Conservation (phyloP, 768 basidiomycete genomes). For the Hypholoma sublateritium region DNA sequence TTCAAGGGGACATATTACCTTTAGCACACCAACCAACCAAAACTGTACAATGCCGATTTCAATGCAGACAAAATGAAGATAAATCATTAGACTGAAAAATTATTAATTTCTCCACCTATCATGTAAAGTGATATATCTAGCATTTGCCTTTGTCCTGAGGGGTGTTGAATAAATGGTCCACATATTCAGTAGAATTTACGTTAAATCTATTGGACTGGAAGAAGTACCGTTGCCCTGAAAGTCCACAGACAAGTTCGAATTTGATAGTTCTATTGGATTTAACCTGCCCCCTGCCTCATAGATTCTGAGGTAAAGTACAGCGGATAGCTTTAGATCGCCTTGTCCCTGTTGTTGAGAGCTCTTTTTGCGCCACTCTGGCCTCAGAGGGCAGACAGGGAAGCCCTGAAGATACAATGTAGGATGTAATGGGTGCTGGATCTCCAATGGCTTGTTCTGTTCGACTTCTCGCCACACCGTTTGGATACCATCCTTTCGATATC, state of each 20-base stretch:
- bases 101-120: too few relatives aligned
- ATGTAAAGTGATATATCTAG: not conserved
- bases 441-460: not conserved
- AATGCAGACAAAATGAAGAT: too few relatives aligned
- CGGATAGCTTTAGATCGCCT: not conserved
- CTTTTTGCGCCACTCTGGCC: not conserved
- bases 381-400: not conserved
- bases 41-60: too few relatives aligned
- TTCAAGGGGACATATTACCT: conserved; percentile 89
- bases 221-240: too few relatives aligned
- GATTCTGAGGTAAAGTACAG: not conserved
- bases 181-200: too few relatives aligned
- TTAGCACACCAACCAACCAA: too few relatives aligned
- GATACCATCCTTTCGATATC: not conserved
- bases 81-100: too few relatives aligned
- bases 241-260: not conserved
- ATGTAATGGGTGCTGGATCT: not conserved
- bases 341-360: not conserved
- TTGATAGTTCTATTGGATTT: not conserved
- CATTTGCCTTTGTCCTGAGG: not conserved
- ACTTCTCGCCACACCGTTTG: not conserved
- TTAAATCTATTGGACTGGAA: not conserved
- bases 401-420: not conserved
- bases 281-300: not conserved
- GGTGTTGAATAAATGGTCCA: not conserved